Percentiles rank a stretch among this genome's conserved stretches.
Evolutionary conservation across 352 stramenopile genomes (phyloP).

Genomic region (Phytopythium delawarense): DNA sequence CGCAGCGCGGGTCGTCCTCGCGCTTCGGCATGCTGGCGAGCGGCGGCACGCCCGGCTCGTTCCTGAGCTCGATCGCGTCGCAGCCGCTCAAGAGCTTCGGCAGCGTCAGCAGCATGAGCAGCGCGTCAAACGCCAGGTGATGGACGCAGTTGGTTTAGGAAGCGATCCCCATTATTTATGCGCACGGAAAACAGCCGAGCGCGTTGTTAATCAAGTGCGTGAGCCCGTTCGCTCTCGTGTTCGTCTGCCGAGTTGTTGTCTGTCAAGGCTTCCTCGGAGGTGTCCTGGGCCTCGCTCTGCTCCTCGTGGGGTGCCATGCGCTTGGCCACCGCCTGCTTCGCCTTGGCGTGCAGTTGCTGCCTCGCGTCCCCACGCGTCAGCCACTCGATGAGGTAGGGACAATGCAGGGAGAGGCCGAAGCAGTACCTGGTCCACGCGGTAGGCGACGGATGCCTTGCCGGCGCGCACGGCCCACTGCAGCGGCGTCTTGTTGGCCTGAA

Average conservation of each 20-base stretch:
- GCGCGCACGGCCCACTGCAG: constrained; percentile 65
- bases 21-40: constrained; percentile 20
- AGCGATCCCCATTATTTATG: constrained; percentile 10
- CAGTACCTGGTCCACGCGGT: constrained; percentile 64
- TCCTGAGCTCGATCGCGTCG: constrained; percentile 34
- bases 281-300: background rate
- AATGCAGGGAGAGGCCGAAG: background rate
- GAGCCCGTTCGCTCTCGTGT: background rate
- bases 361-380: background rate
- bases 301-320: constrained; percentile 7
- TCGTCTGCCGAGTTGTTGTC: background rate
- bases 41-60: constrained; percentile 21
- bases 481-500: constrained; percentile 53
- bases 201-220: background rate
- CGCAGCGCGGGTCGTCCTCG: constrained; percentile 17
- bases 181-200: background rate
- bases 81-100: constrained; percentile 57
- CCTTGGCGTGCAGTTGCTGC: constrained; percentile 46
- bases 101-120: constrained; percentile 57
- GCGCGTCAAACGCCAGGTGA: constrained; percentile 19
- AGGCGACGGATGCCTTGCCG: constrained; percentile 65
- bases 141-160: background rate
- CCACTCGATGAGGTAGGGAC: background rate
- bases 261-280: background rate
- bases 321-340: constrained; percentile 22